Evolutionary conservation across 2,329 filamentous ascomycete genomes (phyloP), one percentile per base, ranked within the genome.

Genomic region (Aspergillus novoparasiticus): DNA sequence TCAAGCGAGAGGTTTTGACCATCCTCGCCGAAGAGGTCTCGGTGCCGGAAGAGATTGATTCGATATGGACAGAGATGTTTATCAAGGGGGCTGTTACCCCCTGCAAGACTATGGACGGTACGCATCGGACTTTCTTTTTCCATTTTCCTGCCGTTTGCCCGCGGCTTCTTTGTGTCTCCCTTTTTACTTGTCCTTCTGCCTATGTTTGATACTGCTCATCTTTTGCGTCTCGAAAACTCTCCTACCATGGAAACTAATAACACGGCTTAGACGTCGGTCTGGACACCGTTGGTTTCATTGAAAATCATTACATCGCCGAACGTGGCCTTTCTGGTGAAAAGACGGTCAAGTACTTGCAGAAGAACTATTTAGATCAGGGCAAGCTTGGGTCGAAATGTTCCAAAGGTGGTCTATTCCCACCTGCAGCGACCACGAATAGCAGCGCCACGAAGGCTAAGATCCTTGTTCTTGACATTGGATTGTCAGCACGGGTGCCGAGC

Each of bases 211-310:
- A 32, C 8, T 32, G 0, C 30, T 32, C 30, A 32, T 32, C 30
- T 32, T 32, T 32, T 32, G 30, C 9, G 30, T 32, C 1, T 32
- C 30, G 1, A 32, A 32, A 32, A 10, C 30, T 32, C 30, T 9
- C 30, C 5, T 32, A 8, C 30, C 1, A 32, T 32, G 9, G 30
- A 32, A 32, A 10, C 30, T 32, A 32, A 32, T 32, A 32, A 32
- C 30, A 10, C 30, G 6, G 30, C 30, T 32, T 32, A 73, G 71
- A 74, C 9, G 80, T 86, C 26, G 84, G 84, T 0, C 73, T 86
- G 0, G 84, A 87, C 59, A 86, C 83, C 0, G 83, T 86, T 3
- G 76, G 80, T 0, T 79, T 83, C 57, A 86, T 87, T 58, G 84
- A 87, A 63, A 67, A 80, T 36, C 81, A 86, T 63, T 86, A 86